Conservation (phyloP, 805 yeast species). For the Groenewaldozyma salmanticensis region DNA sequence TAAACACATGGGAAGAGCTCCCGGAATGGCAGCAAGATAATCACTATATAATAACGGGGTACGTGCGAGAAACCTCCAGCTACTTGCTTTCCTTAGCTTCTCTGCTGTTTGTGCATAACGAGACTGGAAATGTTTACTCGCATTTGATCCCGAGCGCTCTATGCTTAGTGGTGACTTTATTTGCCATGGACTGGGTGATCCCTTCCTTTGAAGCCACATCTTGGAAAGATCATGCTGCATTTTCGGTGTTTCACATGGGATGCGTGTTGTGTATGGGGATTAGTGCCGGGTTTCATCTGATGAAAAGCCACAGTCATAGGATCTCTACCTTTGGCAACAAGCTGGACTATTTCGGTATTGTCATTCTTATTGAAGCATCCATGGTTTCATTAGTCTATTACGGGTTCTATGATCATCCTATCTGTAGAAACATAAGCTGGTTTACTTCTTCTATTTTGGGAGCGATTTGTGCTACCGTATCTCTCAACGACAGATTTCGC, state of each 20-base stretch:
- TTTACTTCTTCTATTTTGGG: constrained; percentile 45
- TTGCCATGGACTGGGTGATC: neutral
- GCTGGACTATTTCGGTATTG: constrained; percentile 69
- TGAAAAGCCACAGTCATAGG: constrained; percentile 54
- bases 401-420: constrained; percentile 33
- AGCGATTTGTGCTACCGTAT: constrained; percentile 47
- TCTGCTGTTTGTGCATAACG: constrained; percentile 53
- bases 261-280: constrained; percentile 49
- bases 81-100: constrained; percentile 38
- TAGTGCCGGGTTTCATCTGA: constrained; percentile 57
- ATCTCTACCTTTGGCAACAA: constrained; percentile 53
- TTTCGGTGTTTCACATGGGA: constrained; percentile 47
- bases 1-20: constrained; percentile 40
- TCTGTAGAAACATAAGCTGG: constrained; percentile 22
- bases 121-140: constrained; percentile 60
- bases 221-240: constrained; percentile 39
- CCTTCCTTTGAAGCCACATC: constrained; percentile 20
- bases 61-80: constrained; percentile 48
- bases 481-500: constrained; percentile 59
- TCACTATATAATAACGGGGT: constrained; percentile 54
- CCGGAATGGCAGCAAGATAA: constrained; percentile 72
- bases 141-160: constrained; percentile 38
- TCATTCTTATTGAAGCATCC: constrained; percentile 56
- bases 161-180: constrained; percentile 16
- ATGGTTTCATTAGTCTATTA: constrained; percentile 42